Percentiles rank a stretch among this genome's conserved stretches.
Conservation (phyloP, 139 green algal genomes). For the Chlorella vulgaris region DNA sequence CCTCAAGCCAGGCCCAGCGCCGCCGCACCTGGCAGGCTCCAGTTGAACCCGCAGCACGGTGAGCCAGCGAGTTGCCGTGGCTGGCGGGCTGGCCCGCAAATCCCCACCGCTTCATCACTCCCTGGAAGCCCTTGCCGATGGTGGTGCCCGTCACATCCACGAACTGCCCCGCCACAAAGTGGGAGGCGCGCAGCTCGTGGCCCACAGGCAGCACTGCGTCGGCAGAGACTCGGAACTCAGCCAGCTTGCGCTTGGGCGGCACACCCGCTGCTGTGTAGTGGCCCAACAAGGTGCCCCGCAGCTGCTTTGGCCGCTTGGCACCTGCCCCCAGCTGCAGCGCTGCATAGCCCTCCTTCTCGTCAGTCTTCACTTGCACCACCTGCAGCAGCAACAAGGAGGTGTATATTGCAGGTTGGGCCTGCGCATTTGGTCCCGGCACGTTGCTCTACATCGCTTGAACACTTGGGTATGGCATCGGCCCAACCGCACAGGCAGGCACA, state of each 20-base stretch:
- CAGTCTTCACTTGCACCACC: constrained; percentile 86
- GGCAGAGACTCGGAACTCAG: constrained; percentile 85
- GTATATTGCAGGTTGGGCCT: neutral
- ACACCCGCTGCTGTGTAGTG: constrained; percentile 50
- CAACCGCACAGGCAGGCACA: no score
- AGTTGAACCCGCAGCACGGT: constrained; percentile 74
- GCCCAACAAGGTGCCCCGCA: constrained; percentile 43
- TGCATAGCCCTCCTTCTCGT: constrained; percentile 75
- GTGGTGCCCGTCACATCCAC: constrained; percentile 92
- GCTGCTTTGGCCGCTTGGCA: constrained; percentile 72
- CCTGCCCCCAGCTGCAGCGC: constrained; percentile 86
- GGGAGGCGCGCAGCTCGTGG: constrained; percentile 73
- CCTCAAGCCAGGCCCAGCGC: constrained; percentile 26
- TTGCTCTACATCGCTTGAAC: no score
- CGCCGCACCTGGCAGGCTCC: constrained; percentile 55
- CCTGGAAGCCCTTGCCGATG: constrained; percentile 95
- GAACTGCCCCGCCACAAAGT: constrained; percentile 93
- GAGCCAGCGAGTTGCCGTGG: constrained; percentile 87
- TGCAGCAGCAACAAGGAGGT: constrained; percentile 48
- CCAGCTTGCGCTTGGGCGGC: constrained; percentile 76
- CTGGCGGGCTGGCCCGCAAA: constrained; percentile 90
- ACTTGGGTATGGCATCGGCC: no score
- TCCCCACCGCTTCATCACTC: constrained; percentile 94
- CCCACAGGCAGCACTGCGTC: constrained; percentile 91
- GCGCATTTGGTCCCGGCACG: no score